Conservation (phyloP, 2,329 filamentous ascomycete species). For the Ascomycota sp. region DNA sequence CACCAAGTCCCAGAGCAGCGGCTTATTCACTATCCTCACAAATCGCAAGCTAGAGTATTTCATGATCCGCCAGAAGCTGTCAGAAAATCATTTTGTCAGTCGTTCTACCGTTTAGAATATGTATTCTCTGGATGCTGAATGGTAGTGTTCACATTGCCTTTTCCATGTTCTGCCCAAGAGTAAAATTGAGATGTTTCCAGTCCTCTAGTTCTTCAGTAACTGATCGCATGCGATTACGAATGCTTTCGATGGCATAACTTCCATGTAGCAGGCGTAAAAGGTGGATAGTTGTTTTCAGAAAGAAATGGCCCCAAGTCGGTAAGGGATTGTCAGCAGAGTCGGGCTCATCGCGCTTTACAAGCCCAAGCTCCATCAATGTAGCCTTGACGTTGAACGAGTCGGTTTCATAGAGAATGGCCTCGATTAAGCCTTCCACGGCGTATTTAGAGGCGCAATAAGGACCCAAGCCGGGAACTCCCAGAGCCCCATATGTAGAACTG, state of each 20-base stretch:
- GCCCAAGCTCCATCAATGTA: slow-evolving; percentile 77
- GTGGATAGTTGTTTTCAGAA: slow-evolving; percentile 68
- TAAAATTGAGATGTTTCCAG: slow-evolving; percentile 74
- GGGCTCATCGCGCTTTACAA: slow-evolving; percentile 71
- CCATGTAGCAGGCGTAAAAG: slow-evolving; percentile 73
- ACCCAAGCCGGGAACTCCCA: slow-evolving; percentile 83
- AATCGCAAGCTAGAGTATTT: too few relatives aligned
- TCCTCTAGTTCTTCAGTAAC: slow-evolving; percentile 92
- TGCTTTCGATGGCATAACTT: slow-evolving; percentile 89
- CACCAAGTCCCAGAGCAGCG: too few relatives aligned
- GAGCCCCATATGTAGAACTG: slow-evolving; percentile 73
- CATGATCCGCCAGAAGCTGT: too few relatives aligned
- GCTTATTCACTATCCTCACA: too few relatives aligned
- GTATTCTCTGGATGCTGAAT: too few relatives aligned
- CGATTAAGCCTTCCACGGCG: slow-evolving; percentile 84
- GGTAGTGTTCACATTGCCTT: too few relatives aligned
- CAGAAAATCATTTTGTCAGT: too few relatives aligned
- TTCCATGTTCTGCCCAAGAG: too few relatives aligned
- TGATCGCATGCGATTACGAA: slow-evolving; percentile 68
- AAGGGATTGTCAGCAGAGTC: slow-evolving; percentile 34
- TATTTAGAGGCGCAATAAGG: slow-evolving; percentile 97
- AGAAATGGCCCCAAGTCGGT: slow-evolving; percentile 78
- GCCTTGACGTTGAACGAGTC: slow-evolving; percentile 83
- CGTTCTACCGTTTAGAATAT: too few relatives aligned
- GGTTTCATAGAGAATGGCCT: slow-evolving; percentile 92